Percentiles rank a stretch among this genome's conserved stretches.
Conservation (phyloP, 768 basidiomycete species). For the Candolleomyces eurysporus region DNA sequence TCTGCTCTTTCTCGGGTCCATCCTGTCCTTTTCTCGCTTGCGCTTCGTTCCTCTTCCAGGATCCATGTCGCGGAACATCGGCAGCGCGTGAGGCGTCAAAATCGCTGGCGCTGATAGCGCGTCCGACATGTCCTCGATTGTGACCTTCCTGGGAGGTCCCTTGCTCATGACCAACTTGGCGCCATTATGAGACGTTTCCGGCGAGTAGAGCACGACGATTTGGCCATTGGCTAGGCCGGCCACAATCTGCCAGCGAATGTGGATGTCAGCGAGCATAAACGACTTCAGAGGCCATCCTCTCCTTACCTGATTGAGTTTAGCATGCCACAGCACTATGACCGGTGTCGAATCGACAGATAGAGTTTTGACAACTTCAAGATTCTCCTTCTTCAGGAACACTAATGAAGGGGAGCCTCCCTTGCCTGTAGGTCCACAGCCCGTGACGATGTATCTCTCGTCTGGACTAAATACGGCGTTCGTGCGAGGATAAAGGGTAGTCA, state of each 20-base stretch:
- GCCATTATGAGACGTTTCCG: slow-evolving; percentile 84
- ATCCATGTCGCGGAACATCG: slow-evolving; percentile 87
- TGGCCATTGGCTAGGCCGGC: slow-evolving; percentile 85
- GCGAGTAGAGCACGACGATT: slow-evolving; percentile 90
- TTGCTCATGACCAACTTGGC: slow-evolving; percentile 88
- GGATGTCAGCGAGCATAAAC: slow-evolving; percentile 12
- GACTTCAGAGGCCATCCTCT: slow-evolving; percentile 14
- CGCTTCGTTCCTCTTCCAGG: slow-evolving; percentile 77
- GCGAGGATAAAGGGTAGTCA: slow-evolving; percentile 82
- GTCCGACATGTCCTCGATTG: slow-evolving; percentile 86
- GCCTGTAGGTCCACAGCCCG: slow-evolving; percentile 69
- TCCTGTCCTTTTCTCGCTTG: slow-evolving; percentile 83
- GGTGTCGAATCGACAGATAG: slow-evolving; percentile 75
- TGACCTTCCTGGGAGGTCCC: slow-evolving; percentile 78
- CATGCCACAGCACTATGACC: slow-evolving; percentile 92
- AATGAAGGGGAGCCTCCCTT: slow-evolving; percentile 72
- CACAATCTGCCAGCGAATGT: slow-evolving; percentile 58
- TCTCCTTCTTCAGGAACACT: slow-evolving; percentile 69
- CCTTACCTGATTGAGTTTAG: slow-evolving; percentile 93
- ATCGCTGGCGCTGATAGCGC: slow-evolving; percentile 85
- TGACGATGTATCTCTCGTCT: slow-evolving; percentile 85
- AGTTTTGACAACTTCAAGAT: slow-evolving; percentile 65
- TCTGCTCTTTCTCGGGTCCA: slow-evolving; percentile 89
- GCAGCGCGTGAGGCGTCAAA: slow-evolving; percentile 86
- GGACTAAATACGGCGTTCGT: slow-evolving; percentile 97